Percentiles rank a stretch among this genome's conserved stretches.
Conservation (phyloP, 371 early-diverging fungal species). For the Haplosporangium sp. region DNA sequence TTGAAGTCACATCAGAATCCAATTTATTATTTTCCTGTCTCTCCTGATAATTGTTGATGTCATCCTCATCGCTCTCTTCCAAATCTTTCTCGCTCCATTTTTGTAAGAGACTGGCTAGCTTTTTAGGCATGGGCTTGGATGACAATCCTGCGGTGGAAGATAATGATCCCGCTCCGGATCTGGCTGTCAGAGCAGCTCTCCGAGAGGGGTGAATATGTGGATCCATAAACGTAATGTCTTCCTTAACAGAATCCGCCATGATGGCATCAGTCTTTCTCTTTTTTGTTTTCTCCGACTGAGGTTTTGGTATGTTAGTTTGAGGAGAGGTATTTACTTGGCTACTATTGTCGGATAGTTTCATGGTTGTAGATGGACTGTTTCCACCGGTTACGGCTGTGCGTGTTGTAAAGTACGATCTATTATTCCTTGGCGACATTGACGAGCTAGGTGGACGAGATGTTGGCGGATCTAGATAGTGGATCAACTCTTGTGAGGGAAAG, state of each 20-base stretch:
- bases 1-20: not conserved
- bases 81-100: conserved; percentile 49
- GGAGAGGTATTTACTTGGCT: not conserved
- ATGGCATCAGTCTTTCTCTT: conserved; percentile 26
- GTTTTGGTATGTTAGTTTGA: not conserved
- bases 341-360: not conserved
- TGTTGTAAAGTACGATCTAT: conserved; percentile 6
- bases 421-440: conserved; percentile 7
- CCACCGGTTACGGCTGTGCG: not conserved
- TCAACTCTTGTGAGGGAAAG: conserved; percentile 34
- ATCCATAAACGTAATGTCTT: not conserved
- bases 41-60: not conserved
- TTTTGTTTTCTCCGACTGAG: conserved; percentile 14
- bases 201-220: conserved; percentile 49
- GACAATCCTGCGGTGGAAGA: conserved; percentile 10
- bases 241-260: not conserved
- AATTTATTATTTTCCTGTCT: not conserved
- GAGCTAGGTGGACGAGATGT: conserved; percentile 2
- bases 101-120: conserved; percentile 42
- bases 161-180: not conserved
- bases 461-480: conserved; percentile 25
- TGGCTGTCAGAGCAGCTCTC: conserved; percentile 22
- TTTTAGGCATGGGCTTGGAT: conserved; percentile 45
- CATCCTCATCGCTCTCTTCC: conserved; percentile 23
- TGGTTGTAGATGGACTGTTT: not conserved